Percentiles rank a stretch among this genome's conserved stretches.
Evolutionary conservation across 805 yeast genomes (phyloP).

Genomic region (Wickerhamomyces queroliae): DNA sequence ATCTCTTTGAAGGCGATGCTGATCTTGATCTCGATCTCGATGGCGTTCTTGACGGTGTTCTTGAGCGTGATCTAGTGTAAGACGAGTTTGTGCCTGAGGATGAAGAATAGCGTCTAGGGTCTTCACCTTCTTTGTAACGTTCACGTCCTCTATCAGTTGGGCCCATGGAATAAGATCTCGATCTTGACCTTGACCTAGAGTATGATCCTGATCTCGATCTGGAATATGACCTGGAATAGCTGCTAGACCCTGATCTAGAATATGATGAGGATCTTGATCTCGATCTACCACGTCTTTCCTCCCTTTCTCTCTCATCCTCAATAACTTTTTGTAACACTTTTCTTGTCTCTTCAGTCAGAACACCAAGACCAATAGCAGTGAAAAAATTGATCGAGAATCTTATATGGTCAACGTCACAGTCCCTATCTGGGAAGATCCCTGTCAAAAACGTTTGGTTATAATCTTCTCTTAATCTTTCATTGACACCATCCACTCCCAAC

Average conservation of each 20-base stretch:
- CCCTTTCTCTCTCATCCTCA: conserved; percentile 14
- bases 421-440: conserved; percentile 61
- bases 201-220: conserved; percentile 17
- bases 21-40: conserved; percentile 2
- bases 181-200: conserved; percentile 13
- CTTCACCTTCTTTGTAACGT: no score
- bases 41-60: conserved; percentile 2
- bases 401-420: conserved; percentile 46
- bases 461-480: conserved; percentile 44
- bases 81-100: conserved; percentile 11
- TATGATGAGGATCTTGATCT: conserved; percentile 19
- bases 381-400: conserved; percentile 85
- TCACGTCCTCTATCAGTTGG: no score
- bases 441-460: conserved; percentile 40
- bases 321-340: conserved; percentile 34
- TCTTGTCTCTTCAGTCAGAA: conserved; percentile 79
- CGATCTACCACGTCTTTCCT: conserved; percentile 15
- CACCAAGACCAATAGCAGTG: conserved; percentile 88
- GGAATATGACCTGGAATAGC: conserved; percentile 4
- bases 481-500: conserved; percentile 51
- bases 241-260: conserved; percentile 15
- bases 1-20: neutral
- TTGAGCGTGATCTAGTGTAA: conserved; percentile 5
- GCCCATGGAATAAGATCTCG: conserved; percentile 15
- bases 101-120: no score